Evolutionary conservation across 2,329 filamentous ascomycete genomes (phyloP).

Genomic region (Phialocephala sp.): DNA sequence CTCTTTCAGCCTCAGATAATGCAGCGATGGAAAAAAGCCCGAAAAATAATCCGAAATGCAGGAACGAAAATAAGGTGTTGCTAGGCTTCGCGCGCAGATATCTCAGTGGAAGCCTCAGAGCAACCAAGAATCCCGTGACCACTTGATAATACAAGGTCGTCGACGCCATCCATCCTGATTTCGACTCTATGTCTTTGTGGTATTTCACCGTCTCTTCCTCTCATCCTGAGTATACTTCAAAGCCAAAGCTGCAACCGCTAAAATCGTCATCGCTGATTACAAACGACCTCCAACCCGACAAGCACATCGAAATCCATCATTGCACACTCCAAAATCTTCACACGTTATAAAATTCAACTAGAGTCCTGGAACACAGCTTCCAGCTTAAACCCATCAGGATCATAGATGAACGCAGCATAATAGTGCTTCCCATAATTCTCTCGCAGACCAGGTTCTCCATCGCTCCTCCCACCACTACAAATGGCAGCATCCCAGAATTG

Average conservation of each 20-base stretch:
- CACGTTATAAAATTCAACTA: background rate
- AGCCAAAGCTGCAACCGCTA: background rate
- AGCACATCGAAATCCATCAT: too few relatives aligned
- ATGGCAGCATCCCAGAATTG: conserved; percentile 42
- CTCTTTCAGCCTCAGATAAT: background rate
- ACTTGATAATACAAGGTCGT: too few relatives aligned
- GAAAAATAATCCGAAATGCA: conserved; percentile 2
- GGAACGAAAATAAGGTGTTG: background rate
- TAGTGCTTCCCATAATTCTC: conserved; percentile 43
- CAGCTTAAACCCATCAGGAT: conserved; percentile 44
- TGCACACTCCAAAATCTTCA: background rate
- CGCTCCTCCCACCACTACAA: conserved; percentile 38
- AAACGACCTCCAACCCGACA: too few relatives aligned
- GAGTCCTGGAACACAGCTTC: conserved; percentile 42
- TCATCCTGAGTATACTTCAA: background rate
- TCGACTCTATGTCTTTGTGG: background rate
- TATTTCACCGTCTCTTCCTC: background rate
- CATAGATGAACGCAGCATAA: conserved; percentile 45
- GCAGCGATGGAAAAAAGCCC: background rate
- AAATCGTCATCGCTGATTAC: background rate
- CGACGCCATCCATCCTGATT: background rate
- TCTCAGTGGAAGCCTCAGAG: too few relatives aligned
- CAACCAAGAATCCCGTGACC: too few relatives aligned
- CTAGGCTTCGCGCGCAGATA: background rate
- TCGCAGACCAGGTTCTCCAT: conserved; percentile 43